phyloP scores from a whole-genome alignment of 2,329 filamentous ascomycete species.

The Corniculantispora saksenae region DNA sequence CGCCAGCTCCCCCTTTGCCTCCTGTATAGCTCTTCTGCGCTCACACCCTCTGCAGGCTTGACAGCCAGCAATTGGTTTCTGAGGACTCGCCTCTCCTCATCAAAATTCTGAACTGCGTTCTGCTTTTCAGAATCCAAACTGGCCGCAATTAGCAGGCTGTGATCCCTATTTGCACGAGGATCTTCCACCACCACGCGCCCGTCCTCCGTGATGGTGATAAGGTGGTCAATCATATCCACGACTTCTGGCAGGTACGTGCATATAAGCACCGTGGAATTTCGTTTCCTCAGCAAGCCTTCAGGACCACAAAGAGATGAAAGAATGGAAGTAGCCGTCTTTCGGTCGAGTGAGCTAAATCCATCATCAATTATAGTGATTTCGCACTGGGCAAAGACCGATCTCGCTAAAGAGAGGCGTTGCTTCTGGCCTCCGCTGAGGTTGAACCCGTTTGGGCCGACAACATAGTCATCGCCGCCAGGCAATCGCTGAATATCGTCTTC shows the following conservation, averaged over 20 bases:
- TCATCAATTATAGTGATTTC: conserved; percentile 1
- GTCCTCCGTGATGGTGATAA: background rate
- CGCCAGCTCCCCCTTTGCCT: background rate
- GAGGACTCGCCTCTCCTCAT: background rate
- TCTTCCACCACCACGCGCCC: background rate
- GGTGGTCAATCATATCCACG: background rate
- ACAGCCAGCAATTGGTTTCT: background rate
- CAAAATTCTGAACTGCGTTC: background rate
- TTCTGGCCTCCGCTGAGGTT: conserved; percentile 7
- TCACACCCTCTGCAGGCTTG: background rate
- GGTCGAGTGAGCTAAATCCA: background rate
- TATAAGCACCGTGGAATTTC: background rate
- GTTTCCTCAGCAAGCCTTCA: background rate
- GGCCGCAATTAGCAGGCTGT: background rate
- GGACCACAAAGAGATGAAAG: background rate
- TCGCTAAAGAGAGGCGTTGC: background rate
- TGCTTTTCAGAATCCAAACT: background rate
- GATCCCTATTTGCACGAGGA: background rate
- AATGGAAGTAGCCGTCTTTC: background rate
- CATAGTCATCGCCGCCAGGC: background rate
- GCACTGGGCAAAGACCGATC: background rate
- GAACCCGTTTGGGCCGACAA: background rate
- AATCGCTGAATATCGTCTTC: background rate
- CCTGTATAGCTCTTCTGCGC: background rate
- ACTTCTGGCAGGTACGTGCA: background rate